A percentile compares a stretch with the other conserved stretches of the same genome.
Conservation (phyloP, 2,329 filamentous ascomycete genomes). For the Penicillium sp. region DNA sequence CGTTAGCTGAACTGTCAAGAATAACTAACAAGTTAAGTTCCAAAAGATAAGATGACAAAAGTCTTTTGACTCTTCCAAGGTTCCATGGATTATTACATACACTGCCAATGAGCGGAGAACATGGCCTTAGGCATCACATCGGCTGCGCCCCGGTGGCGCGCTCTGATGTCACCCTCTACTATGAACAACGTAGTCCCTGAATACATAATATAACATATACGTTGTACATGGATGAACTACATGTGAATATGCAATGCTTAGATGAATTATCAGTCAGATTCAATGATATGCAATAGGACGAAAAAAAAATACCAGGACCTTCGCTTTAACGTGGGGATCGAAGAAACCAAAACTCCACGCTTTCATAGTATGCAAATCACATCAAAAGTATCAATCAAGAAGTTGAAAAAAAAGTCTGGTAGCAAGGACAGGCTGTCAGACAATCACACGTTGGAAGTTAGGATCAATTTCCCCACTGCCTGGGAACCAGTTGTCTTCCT, state of each 20-base stretch:
- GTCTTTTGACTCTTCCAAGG: neutral
- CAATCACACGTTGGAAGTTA: conserved; percentile 25
- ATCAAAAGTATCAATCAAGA: neutral
- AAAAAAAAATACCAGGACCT: neutral
- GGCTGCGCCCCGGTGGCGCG: conserved; percentile 23
- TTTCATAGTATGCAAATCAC: conserved; percentile 2
- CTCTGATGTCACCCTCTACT: conserved; percentile 8
- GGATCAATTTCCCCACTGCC: conserved; percentile 33
- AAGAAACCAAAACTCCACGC: neutral
- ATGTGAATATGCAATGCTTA: neutral
- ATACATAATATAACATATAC: too few species aligned
- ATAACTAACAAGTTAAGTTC: neutral
- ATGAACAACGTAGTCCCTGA: too few species aligned
- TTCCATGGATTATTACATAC: neutral
- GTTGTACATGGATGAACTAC: too few species aligned
- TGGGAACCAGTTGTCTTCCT: conserved; percentile 44
- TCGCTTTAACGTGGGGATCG: neutral
- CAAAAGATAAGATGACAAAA: neutral
- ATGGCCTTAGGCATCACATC: conserved; percentile 9
- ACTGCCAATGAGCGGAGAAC: conserved; percentile 1
- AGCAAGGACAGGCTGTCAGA: neutral
- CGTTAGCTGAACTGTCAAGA: neutral
- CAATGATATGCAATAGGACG: neutral
- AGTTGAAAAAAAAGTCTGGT: neutral
- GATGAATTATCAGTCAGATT: neutral